A percentile compares a stretch with the other conserved stretches of the same genome.
These are phyloP conservation scores for Amauroascus niger DNA, from an alignment of 2,329 filamentous ascomycete genomes.

Conservation along the genomic window DNA sequence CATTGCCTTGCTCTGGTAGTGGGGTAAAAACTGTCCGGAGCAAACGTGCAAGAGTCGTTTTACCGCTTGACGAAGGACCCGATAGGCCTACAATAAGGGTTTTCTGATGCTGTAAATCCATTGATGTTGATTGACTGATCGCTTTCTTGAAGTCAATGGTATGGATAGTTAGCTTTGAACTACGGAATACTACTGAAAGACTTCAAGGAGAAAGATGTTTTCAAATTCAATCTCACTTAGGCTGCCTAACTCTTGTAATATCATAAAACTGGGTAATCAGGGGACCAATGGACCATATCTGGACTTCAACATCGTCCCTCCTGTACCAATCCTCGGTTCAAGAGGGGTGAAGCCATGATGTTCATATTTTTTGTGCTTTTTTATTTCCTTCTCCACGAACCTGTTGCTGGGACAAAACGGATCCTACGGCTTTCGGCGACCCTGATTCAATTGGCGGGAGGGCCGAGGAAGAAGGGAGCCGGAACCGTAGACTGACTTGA, in stretches of 20 bases:
- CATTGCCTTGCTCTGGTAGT: background rate
- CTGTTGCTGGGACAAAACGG: too few relatives aligned
- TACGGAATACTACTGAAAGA: background rate
- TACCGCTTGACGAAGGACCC: conserved; percentile 84
- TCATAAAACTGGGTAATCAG: background rate
- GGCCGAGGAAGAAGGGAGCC: background rate
- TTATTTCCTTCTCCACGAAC: too few relatives aligned
- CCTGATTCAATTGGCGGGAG: background rate
- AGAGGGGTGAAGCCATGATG: background rate
- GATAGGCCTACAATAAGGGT: conserved; percentile 56
- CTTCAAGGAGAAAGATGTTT: background rate
- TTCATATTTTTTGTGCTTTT: background rate
- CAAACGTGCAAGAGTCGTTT: conserved; percentile 82
- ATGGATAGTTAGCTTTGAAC: background rate
- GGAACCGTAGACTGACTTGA: background rate
- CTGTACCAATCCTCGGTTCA: background rate
- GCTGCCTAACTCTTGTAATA: background rate
- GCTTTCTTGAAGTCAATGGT: background rate
- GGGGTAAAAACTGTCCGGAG: conserved; percentile 68
- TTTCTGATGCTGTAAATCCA: conserved; percentile 1
- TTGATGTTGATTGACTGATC: background rate
- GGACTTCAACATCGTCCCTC: too few relatives aligned
- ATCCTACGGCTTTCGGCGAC: too few relatives aligned
- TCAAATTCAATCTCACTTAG: background rate
- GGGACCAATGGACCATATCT: too few relatives aligned